Base-by-base conservation (phyloP, 2,329 filamentous ascomycete genomes). In the Colletotrichum graminicola region DNA sequence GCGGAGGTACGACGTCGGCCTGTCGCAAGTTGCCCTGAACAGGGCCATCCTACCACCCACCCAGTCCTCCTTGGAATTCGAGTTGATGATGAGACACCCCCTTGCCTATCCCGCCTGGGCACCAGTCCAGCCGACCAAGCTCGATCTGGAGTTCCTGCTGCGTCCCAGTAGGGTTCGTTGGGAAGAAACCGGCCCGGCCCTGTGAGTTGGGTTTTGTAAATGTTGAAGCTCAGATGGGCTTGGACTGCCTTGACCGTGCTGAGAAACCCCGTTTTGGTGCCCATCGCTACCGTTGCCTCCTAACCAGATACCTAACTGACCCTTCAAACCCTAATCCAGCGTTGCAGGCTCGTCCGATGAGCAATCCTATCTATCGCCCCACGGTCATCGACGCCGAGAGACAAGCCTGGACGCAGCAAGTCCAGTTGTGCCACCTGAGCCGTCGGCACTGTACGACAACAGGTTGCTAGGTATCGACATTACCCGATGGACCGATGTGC, bases 41-140 rank as follows among this genome's bases (percentile, higher is more conserved):
- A 51, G 34, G 10, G 61, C 47, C n/a, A 54, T 32, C 32, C 6
- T 63, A 23, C 61, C 61, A n/a, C 61, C 61, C 34, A n/a, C 34
- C 2, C 61, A 49, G 36, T 26, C 61, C 5, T 63, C 61, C 16
- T 16, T 63, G 47, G 61, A 63, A 14, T 63, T 63, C 18, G 61
- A 63, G 61, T 11, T 63, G 16, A 63, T 63, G 61, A 54, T 63
- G 61, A 47, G 34, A 7, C 62, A 64, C 12, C 62, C 51, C 8
- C 2, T 64, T 55, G 49, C 62, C 1, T 64, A 64, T 29, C 36
- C 62, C 14, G 11, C 49, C 1, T 64, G 62, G 62, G 49, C 62
- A 21, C 62, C 51, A 8, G 36, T 56, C 10, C 34, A 36, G n/a
- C 11, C 23, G 3, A 47, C 26, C 11, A 56, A 64, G 21, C 36